Base-by-base conservation (phyloP, 345 rosid species). In the Rhodamnia rubescens region DNA sequence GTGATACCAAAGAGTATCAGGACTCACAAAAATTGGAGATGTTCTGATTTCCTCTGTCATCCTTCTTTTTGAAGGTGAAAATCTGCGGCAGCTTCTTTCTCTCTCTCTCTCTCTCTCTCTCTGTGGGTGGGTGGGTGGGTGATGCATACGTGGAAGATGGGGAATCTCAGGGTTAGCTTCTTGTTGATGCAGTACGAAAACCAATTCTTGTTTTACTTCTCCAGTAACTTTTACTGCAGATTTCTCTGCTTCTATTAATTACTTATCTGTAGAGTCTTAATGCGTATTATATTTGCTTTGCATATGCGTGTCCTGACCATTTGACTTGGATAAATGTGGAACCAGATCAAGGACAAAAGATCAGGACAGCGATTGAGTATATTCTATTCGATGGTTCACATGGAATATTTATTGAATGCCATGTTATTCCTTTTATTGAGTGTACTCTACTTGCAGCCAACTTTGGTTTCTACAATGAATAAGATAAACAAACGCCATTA, bases 381-480 rank as follows among this genome's bases (percentile, higher is more conserved):
- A 93, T 91, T 91, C 85, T 92, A 95, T 89, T 93, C 89, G 87
- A 36, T 74, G 85, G 87, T 86, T 92, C 96, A 95, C 98, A 95
- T 93, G 98, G 90, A 87, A 86, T 90, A 84, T 89, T 87, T 89
- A 84, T 91, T 86, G 86, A 88, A 88, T 86, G 24, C 86, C 82
- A 85, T 87, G 89, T 90, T 52, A 90, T 91, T 91, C 85, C 64
- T 86, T 83, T 85, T 85, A 56, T 86, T 61, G 87, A 86, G 86
- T 85, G 85, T 88, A 88, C 90, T 90, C 87, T 89, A 84, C 88
- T 75, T 85, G 85, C 88, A 85, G 88, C 87, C 90, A 85, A 85
- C 85, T 88, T 84, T 83, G 89, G 85, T 88, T 87, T 85, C 85
- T 83, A 58, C 87, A 87, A 89, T 52, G 56, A 87, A 52, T 85